A percentile compares a stretch with the other conserved stretches of the same genome.
phyloP scores from a whole-genome alignment of 1,284 basidiomycete species.

The Albatrellus sp. region DNA sequence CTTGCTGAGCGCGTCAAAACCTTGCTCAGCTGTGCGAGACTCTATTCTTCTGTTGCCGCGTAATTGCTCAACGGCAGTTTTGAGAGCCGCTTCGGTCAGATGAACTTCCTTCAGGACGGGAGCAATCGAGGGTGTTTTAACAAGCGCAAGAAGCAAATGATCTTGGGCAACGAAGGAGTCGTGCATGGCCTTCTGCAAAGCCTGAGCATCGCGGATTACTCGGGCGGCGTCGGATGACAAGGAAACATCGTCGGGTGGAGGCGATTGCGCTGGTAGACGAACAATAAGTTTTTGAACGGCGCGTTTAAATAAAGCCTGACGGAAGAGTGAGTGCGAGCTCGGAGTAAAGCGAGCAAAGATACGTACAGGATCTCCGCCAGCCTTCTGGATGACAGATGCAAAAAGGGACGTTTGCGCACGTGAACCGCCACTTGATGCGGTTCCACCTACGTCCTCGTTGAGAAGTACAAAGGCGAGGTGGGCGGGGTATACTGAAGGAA shows the following conservation, averaged over 20 bases:
- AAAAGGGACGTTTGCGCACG: slow-evolving; percentile 41
- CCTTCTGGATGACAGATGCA: slow-evolving; percentile 61
- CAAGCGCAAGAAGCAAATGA: slow-evolving; percentile 56
- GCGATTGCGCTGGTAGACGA: slow-evolving; percentile 73
- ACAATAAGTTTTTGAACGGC: slow-evolving; percentile 59
- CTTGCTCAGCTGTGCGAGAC: slow-evolving; percentile 71
- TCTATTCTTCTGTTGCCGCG: slow-evolving; percentile 78
- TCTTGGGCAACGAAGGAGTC: slow-evolving; percentile 94
- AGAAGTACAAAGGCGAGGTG: slow-evolving; percentile 72
- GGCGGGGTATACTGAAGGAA: slow-evolving; percentile 47
- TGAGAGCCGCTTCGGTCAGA: slow-evolving; percentile 62
- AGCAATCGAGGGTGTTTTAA: slow-evolving; percentile 60
- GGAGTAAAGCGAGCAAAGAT: slow-evolving; percentile 10
- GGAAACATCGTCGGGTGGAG: slow-evolving; percentile 71
- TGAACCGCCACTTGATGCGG: slow-evolving; percentile 18
- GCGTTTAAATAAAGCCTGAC: slow-evolving; percentile 44
- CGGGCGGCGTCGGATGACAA: slow-evolving; percentile 52
- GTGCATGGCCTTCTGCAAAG: slow-evolving; percentile 78
- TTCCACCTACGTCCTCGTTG: slow-evolving; percentile 38
- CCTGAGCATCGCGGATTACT: slow-evolving; percentile 72
- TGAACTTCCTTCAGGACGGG: slow-evolving; percentile 64
- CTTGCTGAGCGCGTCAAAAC: slow-evolving; percentile 78
- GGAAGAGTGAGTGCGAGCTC: slow-evolving; percentile 6
- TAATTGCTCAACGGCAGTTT: slow-evolving; percentile 70
- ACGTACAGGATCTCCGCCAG: slow-evolving; percentile 67